These are phyloP conservation scores for Gossypium anomalum DNA, from an alignment of 345 rosid genomes.

Conservation along the genomic window DNA sequence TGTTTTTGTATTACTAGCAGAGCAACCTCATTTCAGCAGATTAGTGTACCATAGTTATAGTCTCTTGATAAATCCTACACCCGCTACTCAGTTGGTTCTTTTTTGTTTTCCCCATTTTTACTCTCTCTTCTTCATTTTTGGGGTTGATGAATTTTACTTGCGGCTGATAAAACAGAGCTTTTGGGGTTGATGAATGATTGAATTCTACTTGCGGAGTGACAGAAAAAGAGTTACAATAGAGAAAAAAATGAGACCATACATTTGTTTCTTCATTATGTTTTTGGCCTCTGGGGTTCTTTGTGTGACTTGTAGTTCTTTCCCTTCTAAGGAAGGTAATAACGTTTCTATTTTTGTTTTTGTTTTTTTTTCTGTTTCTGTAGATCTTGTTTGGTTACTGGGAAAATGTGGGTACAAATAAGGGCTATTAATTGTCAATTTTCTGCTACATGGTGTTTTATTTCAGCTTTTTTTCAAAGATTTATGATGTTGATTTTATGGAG, in stretches of 20 bases:
- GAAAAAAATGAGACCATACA: slow-evolving; percentile 38
- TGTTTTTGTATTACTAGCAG: slow-evolving; percentile 8
- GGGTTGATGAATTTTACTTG: slow-evolving; percentile 20
- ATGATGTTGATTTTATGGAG: slow-evolving; percentile 9
- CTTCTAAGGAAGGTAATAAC: slow-evolving; percentile 68
- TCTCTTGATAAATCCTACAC: slow-evolving; percentile 12
- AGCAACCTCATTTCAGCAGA: slow-evolving; percentile 12
- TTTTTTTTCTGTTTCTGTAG: slow-evolving; percentile 16
- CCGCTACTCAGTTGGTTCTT: slow-evolving; percentile 16
- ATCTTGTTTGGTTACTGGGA: slow-evolving; percentile 49
- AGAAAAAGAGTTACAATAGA: slow-evolving; percentile 16
- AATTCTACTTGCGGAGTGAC: slow-evolving; percentile 24
- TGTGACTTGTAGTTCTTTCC: slow-evolving; percentile 45
- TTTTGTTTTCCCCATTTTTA: slow-evolving; percentile 1
- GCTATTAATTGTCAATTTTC: not conserved
- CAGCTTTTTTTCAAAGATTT: not conserved
- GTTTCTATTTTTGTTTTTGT: not conserved
- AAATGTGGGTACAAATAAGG: slow-evolving; percentile 16
- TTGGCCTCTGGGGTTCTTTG: slow-evolving; percentile 41
- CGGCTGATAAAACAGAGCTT: slow-evolving; percentile 14
- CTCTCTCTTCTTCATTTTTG: slow-evolving; percentile 17
- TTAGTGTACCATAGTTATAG: slow-evolving; percentile 16
- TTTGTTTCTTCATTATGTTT: slow-evolving; percentile 35
- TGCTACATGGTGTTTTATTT: not conserved
- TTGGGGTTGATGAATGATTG: slow-evolving; percentile 25